These are phyloP conservation scores for Ogataea methanolica DNA, from an alignment of 805 yeast species.

Conservation along the genomic window DNA sequence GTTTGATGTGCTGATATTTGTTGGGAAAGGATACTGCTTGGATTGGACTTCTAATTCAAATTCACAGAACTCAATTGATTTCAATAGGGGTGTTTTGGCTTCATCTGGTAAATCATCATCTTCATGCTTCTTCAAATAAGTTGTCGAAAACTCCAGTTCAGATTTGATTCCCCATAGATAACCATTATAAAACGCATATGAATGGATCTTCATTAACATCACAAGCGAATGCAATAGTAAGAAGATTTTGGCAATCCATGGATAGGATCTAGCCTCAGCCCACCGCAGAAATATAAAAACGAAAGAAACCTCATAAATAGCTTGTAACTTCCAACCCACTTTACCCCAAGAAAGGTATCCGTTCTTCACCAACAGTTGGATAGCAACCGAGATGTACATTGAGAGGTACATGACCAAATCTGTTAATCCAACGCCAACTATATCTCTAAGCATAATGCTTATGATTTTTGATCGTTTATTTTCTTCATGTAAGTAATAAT, in stretches of 20 bases:
- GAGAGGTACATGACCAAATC: slow-evolving; percentile 73
- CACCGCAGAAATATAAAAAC: slow-evolving; percentile 49
- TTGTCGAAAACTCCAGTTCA: slow-evolving; percentile 50
- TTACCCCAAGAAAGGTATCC: slow-evolving; percentile 53
- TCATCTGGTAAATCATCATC: slow-evolving; percentile 27
- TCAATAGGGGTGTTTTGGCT: slow-evolving; percentile 32
- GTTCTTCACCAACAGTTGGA: slow-evolving; percentile 52
- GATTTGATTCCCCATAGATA: slow-evolving; percentile 64
- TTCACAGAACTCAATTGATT: slow-evolving; percentile 61
- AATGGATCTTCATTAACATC: slow-evolving; percentile 90
- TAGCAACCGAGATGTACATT: slow-evolving; percentile 52
- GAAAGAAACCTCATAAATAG: slow-evolving; percentile 48
- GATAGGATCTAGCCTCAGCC: slow-evolving; percentile 54
- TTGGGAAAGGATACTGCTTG: slow-evolving; percentile 52
- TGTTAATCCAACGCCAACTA: slow-evolving; percentile 63
- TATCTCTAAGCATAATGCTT: slow-evolving; percentile 51
- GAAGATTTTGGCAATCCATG: slow-evolving; percentile 91
- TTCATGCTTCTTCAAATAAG: slow-evolving; percentile 37
- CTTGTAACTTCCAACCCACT: slow-evolving; percentile 61
- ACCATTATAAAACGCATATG: slow-evolving; percentile 89
- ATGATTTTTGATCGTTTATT: slow-evolving; percentile 52
- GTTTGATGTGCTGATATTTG: slow-evolving; percentile 58
- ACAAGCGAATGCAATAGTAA: slow-evolving; percentile 81
- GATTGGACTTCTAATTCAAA: slow-evolving; percentile 67
- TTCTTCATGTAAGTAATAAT: slow-evolving; percentile 46